phyloP scores from a whole-genome alignment of 2,329 filamentous ascomycete species.

The Ascochyta koolunga region DNA sequence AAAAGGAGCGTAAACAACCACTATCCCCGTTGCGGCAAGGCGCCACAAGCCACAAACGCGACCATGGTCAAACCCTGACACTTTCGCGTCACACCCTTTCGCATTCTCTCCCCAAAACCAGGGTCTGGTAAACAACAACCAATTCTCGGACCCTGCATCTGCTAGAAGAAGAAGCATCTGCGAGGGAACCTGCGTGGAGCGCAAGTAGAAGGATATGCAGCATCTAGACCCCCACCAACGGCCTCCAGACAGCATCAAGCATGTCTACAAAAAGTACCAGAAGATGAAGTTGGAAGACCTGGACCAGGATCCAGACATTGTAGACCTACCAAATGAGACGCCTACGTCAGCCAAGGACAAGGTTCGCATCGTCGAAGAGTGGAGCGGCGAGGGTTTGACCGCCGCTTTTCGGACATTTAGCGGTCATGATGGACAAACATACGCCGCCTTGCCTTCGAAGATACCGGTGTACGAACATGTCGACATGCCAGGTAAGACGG shows the following conservation, averaged over 20 bases:
- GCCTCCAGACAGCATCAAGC: conserved; percentile 72
- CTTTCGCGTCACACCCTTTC: conserved; percentile 10
- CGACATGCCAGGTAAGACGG: conserved; percentile 67
- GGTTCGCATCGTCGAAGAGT: conserved; percentile 32
- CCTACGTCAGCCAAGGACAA: conserved; percentile 33
- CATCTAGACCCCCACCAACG: conserved; percentile 76
- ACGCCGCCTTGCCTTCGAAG: conserved; percentile 5
- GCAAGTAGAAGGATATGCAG: conserved; percentile 21
- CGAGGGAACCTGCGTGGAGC: no score
- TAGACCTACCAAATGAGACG: conserved; percentile 43
- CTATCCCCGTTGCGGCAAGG: conserved; percentile 25
- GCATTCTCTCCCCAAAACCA: conserved; percentile 1
- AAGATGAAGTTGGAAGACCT: conserved; percentile 61
- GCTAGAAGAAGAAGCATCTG: no score
- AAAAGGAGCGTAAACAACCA: conserved; percentile 32
- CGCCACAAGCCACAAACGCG: conserved; percentile 32
- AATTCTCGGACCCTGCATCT: background rate
- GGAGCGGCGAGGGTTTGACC: conserved; percentile 26
- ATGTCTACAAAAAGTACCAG: conserved; percentile 76
- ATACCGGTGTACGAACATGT: conserved; percentile 65
- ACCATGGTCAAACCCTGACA: conserved; percentile 9
- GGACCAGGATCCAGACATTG: conserved; percentile 55
- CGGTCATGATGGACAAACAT: conserved; percentile 15
- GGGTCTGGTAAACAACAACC: background rate
- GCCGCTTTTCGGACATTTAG: conserved; percentile 34